phyloP scores from a whole-genome alignment of 495 filamentous ascomycete species.

The Tuber borchii region DNA sequence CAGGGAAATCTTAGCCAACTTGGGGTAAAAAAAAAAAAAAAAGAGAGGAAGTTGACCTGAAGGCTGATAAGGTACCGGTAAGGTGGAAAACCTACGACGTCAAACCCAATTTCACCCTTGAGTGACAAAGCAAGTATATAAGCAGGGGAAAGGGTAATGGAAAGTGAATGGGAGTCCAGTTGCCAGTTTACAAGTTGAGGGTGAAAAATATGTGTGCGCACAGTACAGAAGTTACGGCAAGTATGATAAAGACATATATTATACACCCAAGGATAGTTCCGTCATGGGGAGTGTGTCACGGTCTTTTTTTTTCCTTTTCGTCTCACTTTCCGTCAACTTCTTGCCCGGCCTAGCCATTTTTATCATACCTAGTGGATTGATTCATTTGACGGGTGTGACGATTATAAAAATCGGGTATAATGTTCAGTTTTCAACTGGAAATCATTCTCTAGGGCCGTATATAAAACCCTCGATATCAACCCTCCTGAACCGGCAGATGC shows the following conservation, averaged over 20 bases:
- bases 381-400: background rate
- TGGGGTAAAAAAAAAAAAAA: no score
- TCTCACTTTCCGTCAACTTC: background rate
- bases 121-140: background rate
- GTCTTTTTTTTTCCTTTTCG: background rate
- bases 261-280: background rate
- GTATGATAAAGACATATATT: background rate
- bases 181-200: background rate
- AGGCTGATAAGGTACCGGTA: no score
- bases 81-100: background rate
- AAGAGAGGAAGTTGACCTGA: no score
- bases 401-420: background rate
- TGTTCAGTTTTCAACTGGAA: background rate
- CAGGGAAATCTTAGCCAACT: no score
- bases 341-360: background rate
- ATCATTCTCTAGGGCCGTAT: conserved; percentile 7
- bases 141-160: background rate
- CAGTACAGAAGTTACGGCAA: background rate
- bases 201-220: background rate
- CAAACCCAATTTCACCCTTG: background rate
- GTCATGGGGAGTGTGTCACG: background rate
- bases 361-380: background rate
- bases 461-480: conserved; percentile 64
- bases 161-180: background rate
- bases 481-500: conserved; percentile 72